These are phyloP conservation scores for Agastache rugosa DNA, from an alignment of 257 asterid species.

Conservation along the genomic window DNA sequence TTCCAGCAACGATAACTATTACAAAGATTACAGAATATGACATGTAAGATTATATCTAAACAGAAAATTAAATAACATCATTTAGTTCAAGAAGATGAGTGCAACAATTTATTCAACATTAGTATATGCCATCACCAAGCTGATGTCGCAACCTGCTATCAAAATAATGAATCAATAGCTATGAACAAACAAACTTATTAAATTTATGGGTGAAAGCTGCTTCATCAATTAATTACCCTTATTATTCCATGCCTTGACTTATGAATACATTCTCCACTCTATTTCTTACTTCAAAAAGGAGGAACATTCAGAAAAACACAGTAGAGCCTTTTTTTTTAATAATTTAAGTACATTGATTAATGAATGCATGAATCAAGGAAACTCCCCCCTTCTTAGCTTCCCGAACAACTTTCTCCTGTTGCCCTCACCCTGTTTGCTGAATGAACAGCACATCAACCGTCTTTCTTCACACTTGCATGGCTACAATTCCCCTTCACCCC, in stretches of 20 bases:
- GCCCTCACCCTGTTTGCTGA: not conserved
- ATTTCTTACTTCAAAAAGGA: slow-evolving; percentile 13
- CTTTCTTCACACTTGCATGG: not conserved
- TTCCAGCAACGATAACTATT: slow-evolving; percentile 72
- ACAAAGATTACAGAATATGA: slow-evolving; percentile 30
- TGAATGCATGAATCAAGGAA: slow-evolving; percentile 13
- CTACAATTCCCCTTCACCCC: not conserved
- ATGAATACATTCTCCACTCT: slow-evolving; percentile 1
- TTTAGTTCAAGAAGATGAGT: slow-evolving; percentile 8
- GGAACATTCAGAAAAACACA: slow-evolving; percentile 8
- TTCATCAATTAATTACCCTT: not conserved
- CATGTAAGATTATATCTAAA: slow-evolving; percentile 9
- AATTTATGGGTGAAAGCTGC: not conserved
- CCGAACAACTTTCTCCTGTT: not conserved
- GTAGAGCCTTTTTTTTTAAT: not conserved
- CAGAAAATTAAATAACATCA: not conserved
- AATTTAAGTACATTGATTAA: not conserved
- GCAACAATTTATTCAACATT: not conserved
- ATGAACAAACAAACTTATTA: slow-evolving; percentile 4
- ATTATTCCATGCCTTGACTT: not conserved
- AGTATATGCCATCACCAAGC: slow-evolving; percentile 6
- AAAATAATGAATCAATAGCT: slow-evolving; percentile 22
- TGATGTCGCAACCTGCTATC: slow-evolving; percentile 12
- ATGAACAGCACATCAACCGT: slow-evolving; percentile 15
- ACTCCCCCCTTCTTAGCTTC: not conserved